Percentiles rank a stretch among this genome's conserved stretches.
Evolutionary conservation across 257 asterid species (phyloP).

Genomic region (Ajuga chamaepitys): DNA sequence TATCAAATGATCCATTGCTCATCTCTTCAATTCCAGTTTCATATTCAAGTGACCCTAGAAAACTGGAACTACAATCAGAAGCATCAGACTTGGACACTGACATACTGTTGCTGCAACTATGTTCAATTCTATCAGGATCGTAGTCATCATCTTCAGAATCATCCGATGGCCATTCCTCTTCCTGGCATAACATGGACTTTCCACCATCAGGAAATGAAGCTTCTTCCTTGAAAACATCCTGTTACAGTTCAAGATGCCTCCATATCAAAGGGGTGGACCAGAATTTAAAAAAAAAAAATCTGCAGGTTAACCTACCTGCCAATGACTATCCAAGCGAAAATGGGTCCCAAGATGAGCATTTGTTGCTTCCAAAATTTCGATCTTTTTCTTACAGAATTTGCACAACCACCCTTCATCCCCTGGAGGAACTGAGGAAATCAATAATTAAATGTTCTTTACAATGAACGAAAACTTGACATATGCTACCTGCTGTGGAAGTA

Average conservation of each 20-base stretch:
- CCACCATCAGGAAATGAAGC: conserved; percentile 67
- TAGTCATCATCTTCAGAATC: conserved; percentile 93
- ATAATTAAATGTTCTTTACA: conserved; percentile 19
- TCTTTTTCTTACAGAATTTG: conserved; percentile 81
- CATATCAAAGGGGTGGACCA: conserved; percentile 11
- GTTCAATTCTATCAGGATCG: conserved; percentile 61
- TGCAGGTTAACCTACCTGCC: conserved; percentile 57
- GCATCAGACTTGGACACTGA: conserved; percentile 44
- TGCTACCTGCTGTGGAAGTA: background rate
- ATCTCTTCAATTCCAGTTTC: conserved; percentile 42
- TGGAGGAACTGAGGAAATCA: conserved; percentile 68
- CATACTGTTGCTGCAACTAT: conserved; percentile 34
- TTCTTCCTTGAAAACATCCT: conserved; percentile 93
- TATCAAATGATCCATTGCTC: conserved; percentile 21
- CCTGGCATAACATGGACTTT: conserved; percentile 41
- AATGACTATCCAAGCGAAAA: conserved; percentile 64
- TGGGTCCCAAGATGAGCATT: conserved; percentile 96
- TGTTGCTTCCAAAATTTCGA: conserved; percentile 85
- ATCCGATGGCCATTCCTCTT: conserved; percentile 95
- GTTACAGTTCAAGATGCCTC: conserved; percentile 19
- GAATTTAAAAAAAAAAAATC: background rate
- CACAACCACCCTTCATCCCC: conserved; percentile 98
- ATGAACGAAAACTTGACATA: background rate
- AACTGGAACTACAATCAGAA: conserved; percentile 57
- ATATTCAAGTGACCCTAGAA: conserved; percentile 68